These are phyloP conservation scores for Cryphonectria radicalis DNA, from an alignment of 2,329 filamentous ascomycete genomes.

Conservation along the genomic window DNA sequence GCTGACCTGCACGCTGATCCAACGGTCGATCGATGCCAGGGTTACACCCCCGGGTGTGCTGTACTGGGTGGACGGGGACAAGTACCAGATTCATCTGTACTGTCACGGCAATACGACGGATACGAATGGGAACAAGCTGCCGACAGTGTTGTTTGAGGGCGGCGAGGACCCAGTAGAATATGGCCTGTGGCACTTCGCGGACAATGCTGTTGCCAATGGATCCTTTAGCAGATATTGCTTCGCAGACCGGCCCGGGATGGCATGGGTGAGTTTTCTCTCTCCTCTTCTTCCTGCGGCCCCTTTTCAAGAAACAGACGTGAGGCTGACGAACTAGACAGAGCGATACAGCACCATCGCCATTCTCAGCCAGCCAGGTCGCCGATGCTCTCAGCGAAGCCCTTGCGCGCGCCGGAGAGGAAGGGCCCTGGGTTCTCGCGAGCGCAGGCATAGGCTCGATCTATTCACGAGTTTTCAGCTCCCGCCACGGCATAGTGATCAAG, in stretches of 20 bases:
- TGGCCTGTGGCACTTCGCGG: slow-evolving; percentile 78
- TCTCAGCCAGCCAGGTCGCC: slow-evolving; percentile 90
- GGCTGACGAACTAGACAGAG: slow-evolving; percentile 44
- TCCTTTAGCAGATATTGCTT: slow-evolving; percentile 92
- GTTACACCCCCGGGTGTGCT: slow-evolving; percentile 74
- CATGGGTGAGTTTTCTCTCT: slow-evolving; percentile 57
- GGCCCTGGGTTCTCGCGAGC: slow-evolving; percentile 87
- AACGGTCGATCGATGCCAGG: slow-evolving; percentile 79
- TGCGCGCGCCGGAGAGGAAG: slow-evolving; percentile 76
- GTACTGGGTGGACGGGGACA: slow-evolving; percentile 80
- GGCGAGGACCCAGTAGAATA: slow-evolving; percentile 80
- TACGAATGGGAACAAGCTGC: slow-evolving; percentile 57
- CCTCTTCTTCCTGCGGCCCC: slow-evolving; percentile 39
- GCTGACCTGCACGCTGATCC: slow-evolving; percentile 76
- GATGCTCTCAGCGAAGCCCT: slow-evolving; percentile 88
- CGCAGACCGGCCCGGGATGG: slow-evolving; percentile 88
- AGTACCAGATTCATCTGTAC: slow-evolving; percentile 85
- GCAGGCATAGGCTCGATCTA: slow-evolving; percentile 88
- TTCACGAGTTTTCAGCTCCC: slow-evolving; percentile 86
- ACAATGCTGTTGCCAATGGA: slow-evolving; percentile 75
- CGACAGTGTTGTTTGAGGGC: slow-evolving; percentile 85
- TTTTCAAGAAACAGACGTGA: not conserved
- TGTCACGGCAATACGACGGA: slow-evolving; percentile 76
- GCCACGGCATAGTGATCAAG: slow-evolving; percentile 73
- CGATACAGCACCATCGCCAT: slow-evolving; percentile 90